Conservation (phyloP, 2,329 filamentous ascomycete species). For the Hymenoscyphus salicellus region DNA sequence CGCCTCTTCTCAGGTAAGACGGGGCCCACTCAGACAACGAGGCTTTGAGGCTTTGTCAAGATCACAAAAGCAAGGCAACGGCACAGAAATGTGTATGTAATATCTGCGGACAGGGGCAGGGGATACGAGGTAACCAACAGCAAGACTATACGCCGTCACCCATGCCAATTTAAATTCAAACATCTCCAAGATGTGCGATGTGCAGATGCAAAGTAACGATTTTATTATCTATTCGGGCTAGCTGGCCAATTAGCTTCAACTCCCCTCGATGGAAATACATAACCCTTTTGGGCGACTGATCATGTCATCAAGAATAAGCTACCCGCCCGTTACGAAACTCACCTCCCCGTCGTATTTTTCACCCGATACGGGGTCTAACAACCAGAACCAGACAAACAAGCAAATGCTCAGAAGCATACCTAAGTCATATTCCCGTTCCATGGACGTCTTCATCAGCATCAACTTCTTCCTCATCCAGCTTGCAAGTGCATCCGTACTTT, state of each 20-base stretch:
- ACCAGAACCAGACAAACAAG: neutral
- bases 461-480: conserved; percentile 15
- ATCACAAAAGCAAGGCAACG: neutral
- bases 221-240: neutral
- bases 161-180: neutral
- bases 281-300: neutral
- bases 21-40: neutral
- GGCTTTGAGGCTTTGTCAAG: neutral
- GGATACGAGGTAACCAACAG: neutral
- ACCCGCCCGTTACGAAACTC: neutral
- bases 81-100: conserved; percentile 1
- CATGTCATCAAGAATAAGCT: neutral
- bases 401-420: neutral
- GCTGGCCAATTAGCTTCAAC: neutral
- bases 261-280: neutral
- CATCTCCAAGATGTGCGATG: neutral
- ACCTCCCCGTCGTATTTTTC: neutral
- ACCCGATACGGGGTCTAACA: neutral
- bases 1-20: neutral
- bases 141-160: neutral
- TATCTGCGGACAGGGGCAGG: neutral
- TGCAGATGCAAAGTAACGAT: neutral
- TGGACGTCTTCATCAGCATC: conserved; percentile 15
- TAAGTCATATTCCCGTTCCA: conserved; percentile 17
- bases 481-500: conserved; percentile 64